phyloP scores from a whole-genome alignment of 192 early-diverging fungal species.

The Phlyctochytrium planicorne region DNA sequence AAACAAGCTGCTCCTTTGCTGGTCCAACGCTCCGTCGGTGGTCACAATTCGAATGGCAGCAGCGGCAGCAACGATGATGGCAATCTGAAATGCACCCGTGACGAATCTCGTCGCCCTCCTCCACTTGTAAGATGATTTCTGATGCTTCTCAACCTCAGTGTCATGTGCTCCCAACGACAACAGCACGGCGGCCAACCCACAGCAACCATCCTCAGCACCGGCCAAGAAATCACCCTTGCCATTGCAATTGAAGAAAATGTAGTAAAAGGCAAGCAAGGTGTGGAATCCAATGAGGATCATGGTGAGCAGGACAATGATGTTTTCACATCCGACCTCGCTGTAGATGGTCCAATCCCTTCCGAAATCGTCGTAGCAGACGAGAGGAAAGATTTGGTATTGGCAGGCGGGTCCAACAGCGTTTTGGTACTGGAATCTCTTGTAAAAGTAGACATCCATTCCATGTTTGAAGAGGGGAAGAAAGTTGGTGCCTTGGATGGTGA shows the following conservation, averaged over 20 bases:
- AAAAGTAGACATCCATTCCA: conserved; percentile 49
- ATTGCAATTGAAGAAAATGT: conserved; percentile 26
- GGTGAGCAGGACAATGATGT: conserved; percentile 42
- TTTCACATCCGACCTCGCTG: conserved; percentile 44
- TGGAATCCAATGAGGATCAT: conserved; percentile 45
- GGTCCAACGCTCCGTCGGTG: conserved; percentile 15
- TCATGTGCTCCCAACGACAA: conserved; percentile 41
- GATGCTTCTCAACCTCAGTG: conserved; percentile 30
- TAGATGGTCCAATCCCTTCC: conserved; percentile 39
- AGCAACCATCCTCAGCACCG: conserved; percentile 52
- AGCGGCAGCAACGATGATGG: conserved; percentile 37
- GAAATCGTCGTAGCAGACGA: conserved; percentile 49
- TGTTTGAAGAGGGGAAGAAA: conserved; percentile 49
- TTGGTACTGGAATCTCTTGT: conserved; percentile 19
- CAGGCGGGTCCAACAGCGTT: conserved; percentile 20
- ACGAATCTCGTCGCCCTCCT: conserved; percentile 29
- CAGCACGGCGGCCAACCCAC: conserved; percentile 45
- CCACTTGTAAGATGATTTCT: conserved; percentile 23
- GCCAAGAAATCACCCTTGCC: conserved; percentile 42
- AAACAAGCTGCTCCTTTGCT: conserved; percentile 37
- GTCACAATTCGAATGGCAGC: conserved; percentile 40
- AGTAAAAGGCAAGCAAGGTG: conserved; percentile 39
- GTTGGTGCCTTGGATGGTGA: conserved; percentile 39
- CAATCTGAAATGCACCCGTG: conserved; percentile 43
- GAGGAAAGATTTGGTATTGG: conserved; percentile 34